Percentiles rank a stretch among this genome's conserved stretches.
Evolutionary conservation across 495 filamentous ascomycete species (phyloP).

Genomic region (Penicillium cataractarum): DNA sequence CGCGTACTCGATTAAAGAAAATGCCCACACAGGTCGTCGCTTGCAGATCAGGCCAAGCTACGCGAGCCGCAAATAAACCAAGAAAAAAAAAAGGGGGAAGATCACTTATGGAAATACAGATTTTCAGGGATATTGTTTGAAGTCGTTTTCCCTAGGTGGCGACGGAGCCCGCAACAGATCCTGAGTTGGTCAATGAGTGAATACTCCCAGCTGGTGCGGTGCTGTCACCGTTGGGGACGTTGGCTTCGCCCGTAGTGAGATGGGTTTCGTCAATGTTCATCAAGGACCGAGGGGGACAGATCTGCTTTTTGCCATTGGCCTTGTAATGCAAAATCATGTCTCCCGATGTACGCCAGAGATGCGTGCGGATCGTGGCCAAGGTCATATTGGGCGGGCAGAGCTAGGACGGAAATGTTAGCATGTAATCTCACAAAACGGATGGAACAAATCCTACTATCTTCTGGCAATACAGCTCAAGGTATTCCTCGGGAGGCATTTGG

Average conservation of each 20-base stretch:
- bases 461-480: slow-evolving; percentile 92
- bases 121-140: neutral
- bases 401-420: slow-evolving; percentile 40
- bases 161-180: slow-evolving; percentile 37
- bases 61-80: neutral
- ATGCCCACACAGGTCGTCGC: neutral
- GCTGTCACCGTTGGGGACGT: slow-evolving; percentile 27
- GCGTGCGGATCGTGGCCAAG: slow-evolving; percentile 83
- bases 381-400: slow-evolving; percentile 76
- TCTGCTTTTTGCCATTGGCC: slow-evolving; percentile 74
- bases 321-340: slow-evolving; percentile 92
- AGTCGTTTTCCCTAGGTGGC: slow-evolving; percentile 19
- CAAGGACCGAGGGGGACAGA: slow-evolving; percentile 31
- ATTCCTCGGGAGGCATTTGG: slow-evolving; percentile 81
- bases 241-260: slow-evolving; percentile 11
- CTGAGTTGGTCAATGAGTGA: slow-evolving; percentile 43
- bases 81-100: slow-evolving; percentile 6
- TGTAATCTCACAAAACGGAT: slow-evolving; percentile 4
- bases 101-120: slow-evolving; percentile 10
- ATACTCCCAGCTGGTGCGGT: slow-evolving; percentile 37
- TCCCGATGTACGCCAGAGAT: slow-evolving; percentile 89
- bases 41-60: neutral
- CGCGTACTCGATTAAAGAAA: slow-evolving; percentile 6
- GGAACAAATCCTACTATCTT: slow-evolving; percentile 66
- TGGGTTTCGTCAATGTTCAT: slow-evolving; percentile 25